Base-by-base conservation (phyloP, 2,329 filamentous ascomycete species). In the Hypoxylon sp. region DNA sequence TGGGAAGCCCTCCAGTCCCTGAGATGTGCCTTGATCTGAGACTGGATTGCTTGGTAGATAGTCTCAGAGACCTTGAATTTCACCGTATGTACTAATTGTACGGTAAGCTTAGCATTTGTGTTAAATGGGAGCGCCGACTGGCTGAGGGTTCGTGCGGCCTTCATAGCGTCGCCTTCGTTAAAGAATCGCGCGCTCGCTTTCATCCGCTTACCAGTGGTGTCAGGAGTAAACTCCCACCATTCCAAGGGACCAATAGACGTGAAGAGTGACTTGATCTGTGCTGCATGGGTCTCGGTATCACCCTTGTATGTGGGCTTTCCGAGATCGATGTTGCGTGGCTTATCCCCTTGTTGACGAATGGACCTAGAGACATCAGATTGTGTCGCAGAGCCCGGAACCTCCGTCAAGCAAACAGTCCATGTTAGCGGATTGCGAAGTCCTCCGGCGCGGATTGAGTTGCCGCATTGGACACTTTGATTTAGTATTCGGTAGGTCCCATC, bases 151-250 rank as follows among this genome's bases (percentile, higher is more conserved):
- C 48, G 60, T 1, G 71, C 76, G 0, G 80, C 82, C 9, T 77
- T 68, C 45, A 69, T 69, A 0, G 82, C 83, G 41, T 82, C 76
- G 0, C 72, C 72, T 52, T 82, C 80, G 1, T 80, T 70, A 3
- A 72, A 19, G 48, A 84, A 86, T 1, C 74, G 72, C 0, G 79
- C 82, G 13, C 74, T 76, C 0, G 78, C 82, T 66, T 82, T 82
- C 17, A 80, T 63, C 2, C 81, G 75, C 60, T 79, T 82, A 2
- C 75, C 75, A 0, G 67, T 57, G 2, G 64, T 48, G 5, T 72
- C 68, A 1, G 57, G 59, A 1, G 65, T 71, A 3, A 75, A 64
- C 21, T 78, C 74, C 77, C 79, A 81, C 55, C 69, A 74, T 64
- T 81, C 79, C 2, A 83, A 55, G 0, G 75, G 72, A 0, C 81